A percentile compares a stretch with the other conserved stretches of the same genome.
These are phyloP conservation scores for Malassezia cuniculi DNA, from an alignment of 1,284 basidiomycete genomes.

Conservation along the genomic window DNA sequence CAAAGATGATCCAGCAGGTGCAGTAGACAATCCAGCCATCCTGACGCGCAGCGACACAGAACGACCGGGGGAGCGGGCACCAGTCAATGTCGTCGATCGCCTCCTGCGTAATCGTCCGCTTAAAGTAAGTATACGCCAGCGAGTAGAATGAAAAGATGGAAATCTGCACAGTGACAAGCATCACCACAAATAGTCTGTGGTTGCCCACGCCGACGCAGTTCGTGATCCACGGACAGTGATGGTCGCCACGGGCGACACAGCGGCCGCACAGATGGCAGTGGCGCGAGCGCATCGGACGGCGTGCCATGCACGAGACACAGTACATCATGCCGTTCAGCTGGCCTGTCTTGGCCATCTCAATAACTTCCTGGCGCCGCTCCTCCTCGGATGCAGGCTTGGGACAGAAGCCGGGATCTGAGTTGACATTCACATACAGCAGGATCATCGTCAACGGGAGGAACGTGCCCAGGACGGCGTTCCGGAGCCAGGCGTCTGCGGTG, in stretches of 20 bases:
- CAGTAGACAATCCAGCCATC: slow-evolving; percentile 76
- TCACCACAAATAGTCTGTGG: slow-evolving; percentile 84
- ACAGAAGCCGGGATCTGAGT: slow-evolving; percentile 81
- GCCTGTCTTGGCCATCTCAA: slow-evolving; percentile 62
- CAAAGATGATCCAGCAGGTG: slow-evolving; percentile 70
- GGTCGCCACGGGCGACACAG: slow-evolving; percentile 56
- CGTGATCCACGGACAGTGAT: slow-evolving; percentile 97
- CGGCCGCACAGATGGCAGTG: slow-evolving; percentile 85
- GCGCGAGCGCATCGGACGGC: slow-evolving; percentile 82
- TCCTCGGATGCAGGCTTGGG: slow-evolving; percentile 52
- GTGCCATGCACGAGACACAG: slow-evolving; percentile 83
- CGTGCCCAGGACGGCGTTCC: background rate
- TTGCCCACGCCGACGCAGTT: slow-evolving; percentile 91
- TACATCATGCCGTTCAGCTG: slow-evolving; percentile 86
- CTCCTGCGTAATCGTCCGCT: no score
- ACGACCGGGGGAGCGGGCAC: slow-evolving; percentile 54
- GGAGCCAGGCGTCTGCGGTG: background rate
- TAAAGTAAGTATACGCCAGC: no score
- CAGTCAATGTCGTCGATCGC: no score
- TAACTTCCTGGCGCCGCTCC: slow-evolving; percentile 24
- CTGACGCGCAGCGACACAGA: slow-evolving; percentile 53
- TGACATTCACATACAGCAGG: background rate
- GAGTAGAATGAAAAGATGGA: slow-evolving; percentile 51
- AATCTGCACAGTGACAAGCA: slow-evolving; percentile 70
- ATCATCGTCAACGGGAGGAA: background rate